Conservation (phyloP, 805 yeast species). For the Sporopachydermia lactativora region DNA sequence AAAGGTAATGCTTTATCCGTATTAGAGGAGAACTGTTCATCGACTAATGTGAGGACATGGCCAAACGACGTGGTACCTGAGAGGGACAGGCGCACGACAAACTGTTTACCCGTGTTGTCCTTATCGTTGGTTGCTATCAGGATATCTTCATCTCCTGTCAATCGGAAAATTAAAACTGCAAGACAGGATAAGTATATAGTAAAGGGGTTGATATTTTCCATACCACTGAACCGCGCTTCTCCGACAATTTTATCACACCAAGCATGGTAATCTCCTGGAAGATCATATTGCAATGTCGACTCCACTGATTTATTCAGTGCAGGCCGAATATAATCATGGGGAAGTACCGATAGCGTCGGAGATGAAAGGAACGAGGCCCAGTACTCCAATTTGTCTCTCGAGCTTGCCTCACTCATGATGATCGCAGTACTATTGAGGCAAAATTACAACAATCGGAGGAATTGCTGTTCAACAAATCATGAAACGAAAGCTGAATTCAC, state of each 20-base stretch:
- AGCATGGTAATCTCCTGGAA: slow-evolving; percentile 11
- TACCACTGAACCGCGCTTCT: slow-evolving; percentile 10
- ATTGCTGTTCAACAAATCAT: no score
- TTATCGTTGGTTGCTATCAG: slow-evolving; percentile 54
- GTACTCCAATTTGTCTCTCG: slow-evolving; percentile 24
- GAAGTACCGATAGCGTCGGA: slow-evolving; percentile 78
- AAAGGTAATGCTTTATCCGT: slow-evolving; percentile 30
- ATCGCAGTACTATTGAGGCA: no score
- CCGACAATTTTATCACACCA: slow-evolving; percentile 16
- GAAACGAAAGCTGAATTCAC: no score
- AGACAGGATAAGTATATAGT: slow-evolving; percentile 47
- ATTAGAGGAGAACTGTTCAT: slow-evolving; percentile 22
- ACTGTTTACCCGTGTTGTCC: slow-evolving; percentile 33
- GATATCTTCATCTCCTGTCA: slow-evolving; percentile 91
- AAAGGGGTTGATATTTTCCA: slow-evolving; percentile 23
- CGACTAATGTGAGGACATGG: slow-evolving; percentile 34
- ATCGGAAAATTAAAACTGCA: slow-evolving; percentile 57
- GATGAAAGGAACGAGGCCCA: slow-evolving; percentile 59
- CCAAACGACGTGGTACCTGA: slow-evolving; percentile 26
- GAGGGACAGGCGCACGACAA: slow-evolving; percentile 49
- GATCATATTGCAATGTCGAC: slow-evolving; percentile 30
- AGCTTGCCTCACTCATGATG: no score
- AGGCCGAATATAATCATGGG: slow-evolving; percentile 78
- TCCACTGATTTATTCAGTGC: slow-evolving; percentile 52
- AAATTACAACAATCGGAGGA: no score